Percentiles rank a stretch among this genome's conserved stretches.
Conservation (phyloP, 139 green algal genomes). For the Asterochloris sp. region DNA sequence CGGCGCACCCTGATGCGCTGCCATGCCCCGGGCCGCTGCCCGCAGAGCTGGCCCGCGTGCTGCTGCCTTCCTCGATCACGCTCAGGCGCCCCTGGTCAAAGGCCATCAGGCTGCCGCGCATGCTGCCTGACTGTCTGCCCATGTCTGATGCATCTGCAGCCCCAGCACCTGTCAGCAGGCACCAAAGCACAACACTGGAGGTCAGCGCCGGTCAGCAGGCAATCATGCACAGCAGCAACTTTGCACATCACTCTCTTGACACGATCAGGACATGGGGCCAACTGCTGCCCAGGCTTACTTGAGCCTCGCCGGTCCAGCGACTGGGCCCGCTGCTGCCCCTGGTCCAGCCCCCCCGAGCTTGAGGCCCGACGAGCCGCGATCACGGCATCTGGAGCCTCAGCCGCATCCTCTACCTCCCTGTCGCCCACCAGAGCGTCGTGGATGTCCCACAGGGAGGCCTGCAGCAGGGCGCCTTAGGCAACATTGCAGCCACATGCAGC, state of each 20-base stretch:
- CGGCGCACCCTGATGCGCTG: background rate
- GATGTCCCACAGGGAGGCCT: conserved; percentile 45
- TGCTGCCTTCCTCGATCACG: conserved; percentile 1
- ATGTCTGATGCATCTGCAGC: no score
- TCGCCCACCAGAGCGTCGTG: conserved; percentile 33
- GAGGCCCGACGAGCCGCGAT: no score
- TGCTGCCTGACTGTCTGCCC: conserved; percentile 24
- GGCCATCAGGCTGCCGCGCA: conserved; percentile 7
- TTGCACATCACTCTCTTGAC: no score
- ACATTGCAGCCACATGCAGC: background rate
- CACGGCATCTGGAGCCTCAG: conserved; percentile 7
- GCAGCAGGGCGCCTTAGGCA: background rate
- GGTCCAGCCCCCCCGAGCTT: background rate
- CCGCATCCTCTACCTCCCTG: conserved; percentile 15
- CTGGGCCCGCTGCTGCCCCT: conserved; percentile 3
- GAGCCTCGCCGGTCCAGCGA: background rate
- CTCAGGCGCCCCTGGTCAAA: conserved; percentile 10
- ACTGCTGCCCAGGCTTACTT: no score
- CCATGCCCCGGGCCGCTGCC: conserved; percentile 1
- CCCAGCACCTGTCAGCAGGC: no score
- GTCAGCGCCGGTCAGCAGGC: no score
- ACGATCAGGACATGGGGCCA: no score
- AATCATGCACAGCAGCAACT: no score
- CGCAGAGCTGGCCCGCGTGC: background rate
- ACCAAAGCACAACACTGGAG: no score